Evolutionary conservation across 805 yeast species (phyloP), one percentile per base, ranked within the genome.

Genomic region (Cyberlindnera petersonii): DNA sequence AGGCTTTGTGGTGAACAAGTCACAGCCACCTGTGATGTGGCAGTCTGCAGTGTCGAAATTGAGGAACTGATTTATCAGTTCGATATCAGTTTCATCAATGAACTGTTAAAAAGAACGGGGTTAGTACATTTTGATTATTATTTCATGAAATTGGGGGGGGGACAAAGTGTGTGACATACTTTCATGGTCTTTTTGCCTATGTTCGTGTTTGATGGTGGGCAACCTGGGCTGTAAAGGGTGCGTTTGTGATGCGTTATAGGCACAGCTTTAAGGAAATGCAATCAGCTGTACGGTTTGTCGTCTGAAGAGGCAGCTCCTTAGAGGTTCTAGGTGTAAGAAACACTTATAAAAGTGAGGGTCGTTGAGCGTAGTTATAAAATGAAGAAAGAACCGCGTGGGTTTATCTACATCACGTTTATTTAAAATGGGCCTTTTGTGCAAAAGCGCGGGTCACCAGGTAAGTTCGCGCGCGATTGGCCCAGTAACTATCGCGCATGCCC

Each of bases 81-180:
- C 97, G n/a, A 93, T 79, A 54, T 89, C 96, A 27, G 87, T 82
- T 56, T 84, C 93, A 59, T 93, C 98, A 43, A 93, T 82, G 64
- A 86, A 93, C 91, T 88, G 23, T 13, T n/a, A 27, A 13, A 11
- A 11, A 14, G 24, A 5, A 6, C 10, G 11, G 6, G n/a, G 43
- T 33, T 29, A 39, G 45, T 39, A 29, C 15, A n/a, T n/a, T n/a
- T n/a, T n/a, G n/a, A n/a, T n/a, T n/a, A n/a, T n/a, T n/a, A n/a
- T n/a, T n/a, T n/a, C n/a, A n/a, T 15, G 16, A 24, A 30, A 15
- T 15, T 11, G n/a, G 27, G n/a, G 27, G 15, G 14, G 15, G 16
- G 7, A 8, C 19, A 27, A 16, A 27, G 30, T 9, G 6, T 11
- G 19, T 15, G 9, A 35, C 32, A 11, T 19, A 39, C 43, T 28